Evolutionary conservation across 1,284 basidiomycete species (phyloP).

Genomic region (Ganoderma meredithae): DNA sequence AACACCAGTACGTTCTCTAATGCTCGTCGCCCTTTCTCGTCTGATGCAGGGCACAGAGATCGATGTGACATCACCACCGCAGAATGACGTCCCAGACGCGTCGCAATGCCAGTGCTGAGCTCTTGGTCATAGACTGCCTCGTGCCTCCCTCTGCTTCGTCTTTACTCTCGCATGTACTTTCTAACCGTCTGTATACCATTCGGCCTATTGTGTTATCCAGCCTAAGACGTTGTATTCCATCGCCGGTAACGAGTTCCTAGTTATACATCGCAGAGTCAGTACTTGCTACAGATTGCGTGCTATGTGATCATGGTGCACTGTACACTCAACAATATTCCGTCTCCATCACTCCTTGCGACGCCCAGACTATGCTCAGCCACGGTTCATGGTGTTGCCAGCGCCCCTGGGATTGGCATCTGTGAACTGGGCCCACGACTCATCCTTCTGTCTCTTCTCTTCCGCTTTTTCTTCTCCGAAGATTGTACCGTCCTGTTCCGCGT

Average conservation of each 20-base stretch:
- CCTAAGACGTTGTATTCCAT: constrained; percentile 24
- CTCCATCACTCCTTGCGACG: constrained; percentile 5
- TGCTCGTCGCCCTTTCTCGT: neutral
- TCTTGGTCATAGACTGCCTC: constrained; percentile 21
- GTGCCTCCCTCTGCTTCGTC: constrained; percentile 24
- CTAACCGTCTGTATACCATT: constrained; percentile 30
- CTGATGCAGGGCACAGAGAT: constrained; percentile 63
- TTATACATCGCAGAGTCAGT: constrained; percentile 27
- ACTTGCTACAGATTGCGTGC: constrained; percentile 23
- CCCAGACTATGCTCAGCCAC: constrained; percentile 62
- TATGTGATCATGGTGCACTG: constrained; percentile 5
- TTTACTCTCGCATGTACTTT: constrained; percentile 28
- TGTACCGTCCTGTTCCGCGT: constrained; percentile 88
- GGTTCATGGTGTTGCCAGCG: constrained; percentile 94
- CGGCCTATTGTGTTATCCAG: constrained; percentile 24
- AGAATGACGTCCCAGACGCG: constrained; percentile 76
- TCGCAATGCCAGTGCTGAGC: constrained; percentile 77
- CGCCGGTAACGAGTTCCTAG: constrained; percentile 15
- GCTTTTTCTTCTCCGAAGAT: constrained; percentile 70
- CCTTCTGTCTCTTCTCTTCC: constrained; percentile 82
- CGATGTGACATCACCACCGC: constrained; percentile 75
- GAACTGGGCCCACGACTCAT: constrained; percentile 88
- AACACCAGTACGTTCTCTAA: constrained; percentile 69
- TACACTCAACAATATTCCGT: constrained; percentile 3
- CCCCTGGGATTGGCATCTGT: constrained; percentile 85